Evolutionary conservation across 2,329 filamentous ascomycete genomes (phyloP).

Genomic region (Trichoderma atrobrunneum): DNA sequence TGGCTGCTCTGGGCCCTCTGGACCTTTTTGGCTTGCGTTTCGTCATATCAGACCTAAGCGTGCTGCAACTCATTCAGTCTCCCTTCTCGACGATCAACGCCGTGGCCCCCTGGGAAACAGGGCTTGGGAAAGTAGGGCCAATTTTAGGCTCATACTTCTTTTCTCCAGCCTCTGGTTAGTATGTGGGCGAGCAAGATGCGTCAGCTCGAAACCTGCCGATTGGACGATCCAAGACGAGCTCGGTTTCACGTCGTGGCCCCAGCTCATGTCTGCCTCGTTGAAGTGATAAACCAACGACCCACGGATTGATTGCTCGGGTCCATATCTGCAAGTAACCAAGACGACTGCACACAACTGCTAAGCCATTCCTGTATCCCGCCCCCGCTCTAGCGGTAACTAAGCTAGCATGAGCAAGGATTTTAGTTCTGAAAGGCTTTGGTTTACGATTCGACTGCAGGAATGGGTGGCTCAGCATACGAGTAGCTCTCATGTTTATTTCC

Average conservation of each 20-base stretch:
- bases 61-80: neutral
- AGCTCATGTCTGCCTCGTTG: slow-evolving; percentile 21
- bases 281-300: slow-evolving; percentile 16
- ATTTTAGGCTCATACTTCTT: neutral
- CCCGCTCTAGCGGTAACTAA: slow-evolving; percentile 14
- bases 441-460: slow-evolving; percentile 6
- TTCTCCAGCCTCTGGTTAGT: slow-evolving; percentile 1
- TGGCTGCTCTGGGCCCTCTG: neutral
- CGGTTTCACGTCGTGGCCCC: slow-evolving; percentile 23
- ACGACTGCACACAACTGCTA: neutral
- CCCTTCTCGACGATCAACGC: neutral
- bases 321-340: slow-evolving; percentile 14
- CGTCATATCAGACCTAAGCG: neutral
- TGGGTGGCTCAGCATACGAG: neutral
- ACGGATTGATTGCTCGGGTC: slow-evolving; percentile 9
- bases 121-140: neutral
- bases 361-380: slow-evolving; percentile 7
- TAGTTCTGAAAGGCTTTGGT: neutral
- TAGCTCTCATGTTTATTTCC: neutral
- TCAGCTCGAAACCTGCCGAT: slow-evolving; percentile 2
- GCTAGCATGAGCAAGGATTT: slow-evolving; percentile 7
- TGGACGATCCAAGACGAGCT: slow-evolving; percentile 17
- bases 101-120: neutral
- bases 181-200: neutral
- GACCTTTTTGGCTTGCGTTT: neutral